Conservation (phyloP, 306 rosid species). For the Prunus padus region DNA sequence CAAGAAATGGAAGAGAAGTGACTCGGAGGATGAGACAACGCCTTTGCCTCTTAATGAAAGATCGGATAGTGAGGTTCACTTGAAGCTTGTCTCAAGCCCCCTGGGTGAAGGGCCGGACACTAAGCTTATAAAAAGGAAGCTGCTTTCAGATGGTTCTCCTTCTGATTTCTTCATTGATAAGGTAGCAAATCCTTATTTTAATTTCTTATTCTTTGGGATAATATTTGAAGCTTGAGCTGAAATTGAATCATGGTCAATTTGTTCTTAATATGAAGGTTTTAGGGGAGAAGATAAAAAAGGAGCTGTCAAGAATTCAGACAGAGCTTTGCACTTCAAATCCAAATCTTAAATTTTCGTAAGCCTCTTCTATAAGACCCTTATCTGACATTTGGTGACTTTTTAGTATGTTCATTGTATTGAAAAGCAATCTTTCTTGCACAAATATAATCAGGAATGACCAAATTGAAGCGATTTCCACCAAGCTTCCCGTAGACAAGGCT, state of each 20-base stretch:
- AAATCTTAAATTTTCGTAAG: conserved; percentile 68
- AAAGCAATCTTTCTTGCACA: neutral
- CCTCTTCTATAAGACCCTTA: neutral
- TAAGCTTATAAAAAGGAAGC: conserved; percentile 58
- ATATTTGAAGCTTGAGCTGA: conserved; percentile 4
- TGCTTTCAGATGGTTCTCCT: conserved; percentile 70
- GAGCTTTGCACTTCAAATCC: conserved; percentile 75
- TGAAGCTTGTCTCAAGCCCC: conserved; percentile 31
- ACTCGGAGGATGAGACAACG: conserved; percentile 70
- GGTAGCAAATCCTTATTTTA: conserved; percentile 38
- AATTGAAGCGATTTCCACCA: conserved; percentile 56
- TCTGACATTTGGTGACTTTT: too few species aligned
- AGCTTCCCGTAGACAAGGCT: conserved; percentile 57
- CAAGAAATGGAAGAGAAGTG: conserved; percentile 77
- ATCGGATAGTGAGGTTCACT: conserved; percentile 52
- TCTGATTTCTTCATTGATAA: conserved; percentile 81
- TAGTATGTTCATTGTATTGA: neutral
- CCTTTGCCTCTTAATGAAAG: conserved; percentile 67
- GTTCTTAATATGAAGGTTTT: conserved; percentile 47
- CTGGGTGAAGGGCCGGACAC: conserved; percentile 65
- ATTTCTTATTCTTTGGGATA: neutral
- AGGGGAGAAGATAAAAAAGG: conserved; percentile 75
- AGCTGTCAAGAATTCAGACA: conserved; percentile 71
- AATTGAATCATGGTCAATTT: conserved; percentile 2
- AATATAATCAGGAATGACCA: conserved; percentile 42